These are phyloP conservation scores for Cordyceps cicadae DNA, from an alignment of 2,329 filamentous ascomycete species.

Conservation along the genomic window DNA sequence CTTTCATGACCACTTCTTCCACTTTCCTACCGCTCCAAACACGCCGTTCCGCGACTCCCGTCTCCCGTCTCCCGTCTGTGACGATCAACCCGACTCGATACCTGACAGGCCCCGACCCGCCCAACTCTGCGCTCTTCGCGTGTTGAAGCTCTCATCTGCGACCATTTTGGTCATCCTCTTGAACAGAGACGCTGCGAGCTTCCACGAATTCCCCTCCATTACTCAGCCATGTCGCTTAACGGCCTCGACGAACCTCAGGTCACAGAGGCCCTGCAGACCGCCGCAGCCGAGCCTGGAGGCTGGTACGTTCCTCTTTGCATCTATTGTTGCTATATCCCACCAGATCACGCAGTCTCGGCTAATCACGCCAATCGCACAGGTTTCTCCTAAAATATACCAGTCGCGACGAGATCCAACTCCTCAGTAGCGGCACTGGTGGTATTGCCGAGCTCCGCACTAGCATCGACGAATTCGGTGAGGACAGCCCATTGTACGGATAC, in stretches of 20 bases:
- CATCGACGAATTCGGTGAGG: conserved; percentile 71
- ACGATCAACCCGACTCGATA: conserved; percentile 2
- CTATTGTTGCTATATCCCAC: background rate
- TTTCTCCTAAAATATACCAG: conserved; percentile 87
- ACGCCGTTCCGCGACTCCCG: background rate
- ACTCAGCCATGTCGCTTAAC: conserved; percentile 75
- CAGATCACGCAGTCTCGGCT: background rate
- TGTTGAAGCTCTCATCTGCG: background rate
- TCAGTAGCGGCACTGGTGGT: conserved; percentile 70
- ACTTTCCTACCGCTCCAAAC: background rate
- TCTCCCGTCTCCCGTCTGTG: background rate
- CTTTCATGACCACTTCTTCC: background rate
- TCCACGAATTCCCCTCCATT: background rate
- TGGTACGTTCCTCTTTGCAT: conserved; percentile 55
- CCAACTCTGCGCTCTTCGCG: background rate
- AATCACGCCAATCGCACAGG: conserved; percentile 44
- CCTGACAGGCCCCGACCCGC: background rate
- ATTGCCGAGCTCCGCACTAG: conserved; percentile 74
- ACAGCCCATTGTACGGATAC: conserved; percentile 85
- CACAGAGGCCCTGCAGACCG: conserved; percentile 75
- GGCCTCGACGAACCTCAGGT: conserved; percentile 76
- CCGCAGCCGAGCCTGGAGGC: conserved; percentile 77
- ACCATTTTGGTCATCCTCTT: background rate
- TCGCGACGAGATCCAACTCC: conserved; percentile 77
- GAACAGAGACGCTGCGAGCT: background rate